Conservation (phyloP, 257 asterid species). For the Gentiana macrophylla region DNA sequence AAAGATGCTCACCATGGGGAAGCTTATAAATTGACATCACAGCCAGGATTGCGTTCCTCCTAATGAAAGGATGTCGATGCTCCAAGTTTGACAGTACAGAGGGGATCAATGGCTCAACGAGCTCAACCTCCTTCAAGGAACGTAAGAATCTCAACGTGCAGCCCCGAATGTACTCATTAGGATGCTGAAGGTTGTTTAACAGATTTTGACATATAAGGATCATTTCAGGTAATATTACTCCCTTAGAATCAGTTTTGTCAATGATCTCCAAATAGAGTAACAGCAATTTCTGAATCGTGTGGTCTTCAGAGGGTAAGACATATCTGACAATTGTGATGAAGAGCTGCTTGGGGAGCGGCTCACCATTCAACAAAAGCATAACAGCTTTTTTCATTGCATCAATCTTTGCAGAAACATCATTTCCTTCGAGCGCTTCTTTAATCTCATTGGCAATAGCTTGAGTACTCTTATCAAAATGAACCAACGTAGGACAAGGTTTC, state of each 20-base stretch:
- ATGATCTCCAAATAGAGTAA: constrained; percentile 72
- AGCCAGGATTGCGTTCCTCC: constrained; percentile 86
- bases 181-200: constrained; percentile 78
- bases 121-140: constrained; percentile 77
- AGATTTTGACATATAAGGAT: constrained; percentile 84
- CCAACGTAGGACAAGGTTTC: constrained; percentile 72
- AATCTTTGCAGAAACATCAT: constrained; percentile 61
- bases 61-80: constrained; percentile 72
- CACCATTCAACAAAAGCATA: constrained; percentile 89
- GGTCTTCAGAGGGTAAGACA: constrained; percentile 83
- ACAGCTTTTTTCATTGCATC: constrained; percentile 86
- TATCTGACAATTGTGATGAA: constrained; percentile 79
- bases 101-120: constrained; percentile 82
- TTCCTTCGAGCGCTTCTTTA: constrained; percentile 89
- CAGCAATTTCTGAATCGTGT: constrained; percentile 74
- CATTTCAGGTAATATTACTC: constrained; percentile 80
- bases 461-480: constrained; percentile 84
- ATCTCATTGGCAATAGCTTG: constrained; percentile 90
- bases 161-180: constrained; percentile 89
- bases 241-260: constrained; percentile 83
- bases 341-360: constrained; percentile 65
- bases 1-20: constrained; percentile 86
- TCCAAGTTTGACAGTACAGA: constrained; percentile 76
- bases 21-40: constrained; percentile 80
- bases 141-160: constrained; percentile 86